Base-by-base conservation (phyloP, 164 flowering plant genomes). In the Vitis amurensis region DNA sequence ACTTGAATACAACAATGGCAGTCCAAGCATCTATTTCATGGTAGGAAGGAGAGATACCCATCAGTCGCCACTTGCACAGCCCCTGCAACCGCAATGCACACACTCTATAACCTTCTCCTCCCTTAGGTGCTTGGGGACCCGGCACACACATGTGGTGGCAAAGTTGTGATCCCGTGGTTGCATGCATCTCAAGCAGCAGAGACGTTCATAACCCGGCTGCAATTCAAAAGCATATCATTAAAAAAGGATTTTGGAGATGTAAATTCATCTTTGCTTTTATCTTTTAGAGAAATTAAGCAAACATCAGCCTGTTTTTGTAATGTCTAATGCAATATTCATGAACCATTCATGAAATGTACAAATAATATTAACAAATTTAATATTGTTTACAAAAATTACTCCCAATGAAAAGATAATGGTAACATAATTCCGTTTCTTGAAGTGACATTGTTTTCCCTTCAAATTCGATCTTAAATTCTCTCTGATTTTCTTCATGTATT, bases 171-270 rank as follows among this genome's bases (percentile, higher is more conserved):
- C 98, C 31, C 95, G 85, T 4, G 97, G 95, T 68, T 92, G 97
- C 15, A 94, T 94, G 87, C 98, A 94, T 56, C 85, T 75, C 44
- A 94, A 78, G 82, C 98, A 94, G 83, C 97, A 94, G 4, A 94
- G 91, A 9, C 98, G 87, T 68, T 94, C 98, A 72, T 92, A 94
- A 11, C 98, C 98, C 8, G 98, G 86, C 97, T 94, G 91, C 84
- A 79, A 59, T 61, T 50, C 58, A 77, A 69, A 74, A 12, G 23
- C 2, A 69, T 14, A 70, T 3, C 30, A 63, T 11, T 7, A 23
- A 37, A 50, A 59, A 16, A 55, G 44, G 44, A 3, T 37, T 37
- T 37, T 37, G 44, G 44, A 37, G 44, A 3, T 3, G 44, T 37
- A 37, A 6, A 37, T 44, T 8, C n/a, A 14, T 31, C 19, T 56